Percentiles rank a stretch among this genome's conserved stretches.
phyloP scores from a whole-genome alignment of 2,329 filamentous ascomycete genomes.

The Pseudofabraea citricarpa region DNA sequence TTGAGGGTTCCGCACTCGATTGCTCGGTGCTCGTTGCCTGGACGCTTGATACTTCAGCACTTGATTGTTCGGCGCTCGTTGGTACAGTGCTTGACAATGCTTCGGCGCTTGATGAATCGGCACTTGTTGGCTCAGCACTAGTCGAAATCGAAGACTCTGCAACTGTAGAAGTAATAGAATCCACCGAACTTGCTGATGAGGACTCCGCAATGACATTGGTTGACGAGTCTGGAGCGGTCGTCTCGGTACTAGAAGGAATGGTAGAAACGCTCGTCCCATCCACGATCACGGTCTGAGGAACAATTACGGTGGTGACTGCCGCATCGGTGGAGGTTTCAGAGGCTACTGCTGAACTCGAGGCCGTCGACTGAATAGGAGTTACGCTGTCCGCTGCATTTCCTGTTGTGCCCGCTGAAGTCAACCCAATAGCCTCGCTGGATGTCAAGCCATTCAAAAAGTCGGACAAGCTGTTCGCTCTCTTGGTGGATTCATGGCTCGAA shows the following conservation, averaged over 20 bases:
- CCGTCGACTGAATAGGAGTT: not conserved
- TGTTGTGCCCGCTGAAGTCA: not conserved
- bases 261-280: not conserved
- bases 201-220: not conserved
- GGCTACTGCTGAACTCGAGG: not conserved
- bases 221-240: not conserved
- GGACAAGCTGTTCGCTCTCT: conserved; percentile 11
- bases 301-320: conserved; percentile 8
- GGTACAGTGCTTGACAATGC: no score
- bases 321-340: not conserved
- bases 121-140: not conserved
- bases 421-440: not conserved
- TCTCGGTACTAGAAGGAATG: not conserved
- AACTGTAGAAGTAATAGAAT: no score
- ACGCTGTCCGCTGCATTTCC: not conserved
- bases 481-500: conserved; percentile 4
- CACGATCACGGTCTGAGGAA: conserved; percentile 5
- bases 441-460: conserved; percentile 12
- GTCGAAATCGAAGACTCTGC: no score
- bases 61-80: no score
- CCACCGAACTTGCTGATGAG: no score
- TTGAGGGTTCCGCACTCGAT: no score
- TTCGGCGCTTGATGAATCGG: not conserved
- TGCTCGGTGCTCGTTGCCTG: no score
- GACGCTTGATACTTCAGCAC: no score